phyloP scores from a whole-genome alignment of 169 alveolate genomes.

The Plasmodium gallinaceum region DNA sequence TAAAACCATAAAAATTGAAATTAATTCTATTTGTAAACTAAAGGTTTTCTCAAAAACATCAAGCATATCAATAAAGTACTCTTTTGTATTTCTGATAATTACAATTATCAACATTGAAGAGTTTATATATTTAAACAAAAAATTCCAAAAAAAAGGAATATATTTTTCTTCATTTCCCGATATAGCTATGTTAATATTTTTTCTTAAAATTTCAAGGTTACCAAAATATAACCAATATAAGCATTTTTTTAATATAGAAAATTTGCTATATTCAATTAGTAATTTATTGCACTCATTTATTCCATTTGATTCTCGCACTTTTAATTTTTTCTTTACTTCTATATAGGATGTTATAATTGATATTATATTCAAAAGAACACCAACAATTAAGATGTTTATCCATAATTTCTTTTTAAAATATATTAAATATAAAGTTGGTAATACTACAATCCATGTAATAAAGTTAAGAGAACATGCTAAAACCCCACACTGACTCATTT shows the following conservation, averaged over 20 bases:
- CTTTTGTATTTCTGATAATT: constrained; percentile 33
- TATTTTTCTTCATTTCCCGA: constrained; percentile 59
- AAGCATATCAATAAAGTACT: constrained; percentile 44
- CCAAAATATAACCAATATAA: constrained; percentile 70
- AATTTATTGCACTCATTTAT: background rate
- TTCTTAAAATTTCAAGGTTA: constrained; percentile 50
- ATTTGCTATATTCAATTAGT: background rate
- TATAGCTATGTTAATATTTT: constrained; percentile 63
- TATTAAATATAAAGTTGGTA: constrained; percentile 16
- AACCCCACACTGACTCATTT: constrained; percentile 57
- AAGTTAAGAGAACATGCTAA: constrained; percentile 24
- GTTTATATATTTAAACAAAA: constrained; percentile 56
- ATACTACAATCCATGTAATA: constrained; percentile 48
- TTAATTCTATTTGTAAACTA: constrained; percentile 37
- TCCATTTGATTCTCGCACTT: background rate
- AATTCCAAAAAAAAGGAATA: constrained; percentile 61
- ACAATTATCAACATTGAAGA: constrained; percentile 54
- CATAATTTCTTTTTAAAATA: constrained; percentile 15
- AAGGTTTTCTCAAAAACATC: constrained; percentile 23
- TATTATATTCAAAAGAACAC: constrained; percentile 14
- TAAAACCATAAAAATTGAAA: constrained; percentile 29
- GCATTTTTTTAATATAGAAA: constrained; percentile 53
- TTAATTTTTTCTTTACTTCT: constrained; percentile 30
- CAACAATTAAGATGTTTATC: constrained; percentile 13
- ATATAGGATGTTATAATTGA: constrained; percentile 25